These are phyloP conservation scores for Zymoseptoria tritici DNA, from an alignment of 2,329 filamentous ascomycete species.

Conservation along the genomic window DNA sequence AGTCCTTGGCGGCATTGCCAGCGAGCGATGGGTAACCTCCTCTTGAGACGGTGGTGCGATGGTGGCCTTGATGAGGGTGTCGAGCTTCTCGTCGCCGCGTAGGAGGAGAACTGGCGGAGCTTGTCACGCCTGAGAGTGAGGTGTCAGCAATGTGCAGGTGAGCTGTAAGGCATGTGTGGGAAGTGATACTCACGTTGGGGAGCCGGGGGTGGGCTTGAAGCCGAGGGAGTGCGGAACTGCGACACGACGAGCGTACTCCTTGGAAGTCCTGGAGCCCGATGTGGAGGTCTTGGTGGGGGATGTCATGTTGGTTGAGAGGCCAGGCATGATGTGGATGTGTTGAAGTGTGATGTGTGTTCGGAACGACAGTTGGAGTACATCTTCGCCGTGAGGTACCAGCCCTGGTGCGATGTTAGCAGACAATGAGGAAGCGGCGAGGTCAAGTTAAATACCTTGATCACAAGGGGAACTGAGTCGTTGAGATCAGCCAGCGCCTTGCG, in stretches of 20 bases:
- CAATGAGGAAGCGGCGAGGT: not conserved
- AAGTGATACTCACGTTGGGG: not conserved
- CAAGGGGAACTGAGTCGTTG: conserved; percentile 3
- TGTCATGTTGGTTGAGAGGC: not conserved
- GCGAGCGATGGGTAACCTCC: conserved; percentile 50
- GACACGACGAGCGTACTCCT: not conserved
- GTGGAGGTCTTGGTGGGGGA: not conserved
- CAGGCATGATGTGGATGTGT: not conserved
- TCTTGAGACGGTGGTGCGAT: no score
- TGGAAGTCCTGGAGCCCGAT: not conserved
- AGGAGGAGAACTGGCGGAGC: not conserved
- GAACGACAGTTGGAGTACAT: not conserved
- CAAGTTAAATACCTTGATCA: conserved; percentile 13
- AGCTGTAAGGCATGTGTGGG: not conserved
- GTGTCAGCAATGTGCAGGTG: not conserved
- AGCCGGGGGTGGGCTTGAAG: not conserved
- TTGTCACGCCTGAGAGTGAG: not conserved
- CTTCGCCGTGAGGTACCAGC: conserved; percentile 6
- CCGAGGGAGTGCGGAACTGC: not conserved
- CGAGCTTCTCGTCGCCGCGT: no score
- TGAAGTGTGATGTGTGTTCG: no score
- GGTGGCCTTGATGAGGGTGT: no score
- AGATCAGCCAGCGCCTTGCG: conserved; percentile 9
- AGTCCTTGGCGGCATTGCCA: conserved; percentile 96
- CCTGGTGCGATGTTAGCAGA: conserved; percentile 12